Conservation (phyloP, 306 rosid genomes). For the Dryas octopetala region DNA sequence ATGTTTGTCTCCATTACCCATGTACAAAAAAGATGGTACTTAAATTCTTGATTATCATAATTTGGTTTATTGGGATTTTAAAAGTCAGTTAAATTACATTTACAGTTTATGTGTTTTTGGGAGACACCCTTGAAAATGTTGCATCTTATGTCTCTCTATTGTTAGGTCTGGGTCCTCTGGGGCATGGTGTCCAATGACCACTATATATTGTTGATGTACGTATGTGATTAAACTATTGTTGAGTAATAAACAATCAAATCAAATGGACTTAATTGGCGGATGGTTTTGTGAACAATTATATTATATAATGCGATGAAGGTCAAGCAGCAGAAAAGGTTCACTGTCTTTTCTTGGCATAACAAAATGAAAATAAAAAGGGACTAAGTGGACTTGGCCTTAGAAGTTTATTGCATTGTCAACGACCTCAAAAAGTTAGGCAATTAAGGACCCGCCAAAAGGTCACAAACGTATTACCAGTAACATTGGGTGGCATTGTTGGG, state of each 20-base stretch:
- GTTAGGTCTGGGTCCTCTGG: constrained; percentile 27
- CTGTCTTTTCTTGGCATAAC: constrained; percentile 20
- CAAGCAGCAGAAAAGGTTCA: constrained; percentile 13
- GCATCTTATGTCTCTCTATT: constrained; percentile 49
- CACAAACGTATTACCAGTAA: neutral
- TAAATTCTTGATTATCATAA: no score
- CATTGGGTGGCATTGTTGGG: no score
- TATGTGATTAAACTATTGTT: neutral
- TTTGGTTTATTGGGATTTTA: constrained; percentile 41
- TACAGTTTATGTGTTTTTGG: constrained; percentile 28
- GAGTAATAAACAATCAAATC: neutral
- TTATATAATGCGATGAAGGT: neutral
- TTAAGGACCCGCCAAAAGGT: neutral
- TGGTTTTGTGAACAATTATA: neutral
- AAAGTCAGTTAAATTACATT: constrained; percentile 18
- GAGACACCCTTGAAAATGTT: constrained; percentile 66
- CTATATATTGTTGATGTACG: neutral
- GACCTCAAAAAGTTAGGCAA: constrained; percentile 6
- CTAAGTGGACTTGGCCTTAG: neutral
- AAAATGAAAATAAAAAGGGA: neutral
- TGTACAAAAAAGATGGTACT: neutral
- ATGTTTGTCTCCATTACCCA: constrained; percentile 38
- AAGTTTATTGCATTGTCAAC: constrained; percentile 17
- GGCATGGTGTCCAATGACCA: constrained; percentile 22
- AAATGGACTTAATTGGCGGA: neutral